These are phyloP conservation scores for Mycena rebaudengoi DNA, from an alignment of 768 basidiomycete genomes.

Conservation along the genomic window DNA sequence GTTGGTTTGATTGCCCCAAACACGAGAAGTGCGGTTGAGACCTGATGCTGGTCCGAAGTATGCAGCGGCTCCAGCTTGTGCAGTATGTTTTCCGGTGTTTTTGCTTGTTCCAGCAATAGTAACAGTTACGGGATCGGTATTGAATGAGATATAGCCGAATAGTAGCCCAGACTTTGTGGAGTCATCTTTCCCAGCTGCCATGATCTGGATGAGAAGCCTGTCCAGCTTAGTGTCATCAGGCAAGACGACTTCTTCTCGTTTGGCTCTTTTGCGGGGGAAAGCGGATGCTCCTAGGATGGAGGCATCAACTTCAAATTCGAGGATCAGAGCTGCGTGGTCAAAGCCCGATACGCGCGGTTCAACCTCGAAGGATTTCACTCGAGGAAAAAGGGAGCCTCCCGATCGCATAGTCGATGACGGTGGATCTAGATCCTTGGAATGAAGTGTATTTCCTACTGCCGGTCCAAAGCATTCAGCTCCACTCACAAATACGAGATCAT, in stretches of 20 bases:
- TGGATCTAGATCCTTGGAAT: not conserved
- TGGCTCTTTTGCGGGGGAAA: not conserved
- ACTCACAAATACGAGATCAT: not conserved
- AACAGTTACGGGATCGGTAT: no score
- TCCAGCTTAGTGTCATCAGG: not conserved
- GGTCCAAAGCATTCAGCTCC: not conserved
- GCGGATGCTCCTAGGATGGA: not conserved
- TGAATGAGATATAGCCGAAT: no score
- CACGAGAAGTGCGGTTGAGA: no score
- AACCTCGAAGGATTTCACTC: not conserved
- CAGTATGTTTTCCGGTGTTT: no score
- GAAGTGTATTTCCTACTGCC: not conserved
- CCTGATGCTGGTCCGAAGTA: no score
- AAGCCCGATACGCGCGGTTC: not conserved
- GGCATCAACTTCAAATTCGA: not conserved
- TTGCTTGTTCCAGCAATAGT: no score
- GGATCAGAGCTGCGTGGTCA: not conserved
- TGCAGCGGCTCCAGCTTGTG: no score
- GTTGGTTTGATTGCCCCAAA: no score
- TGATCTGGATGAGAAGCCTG: not conserved
- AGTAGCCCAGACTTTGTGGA: no score
- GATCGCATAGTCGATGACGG: not conserved
- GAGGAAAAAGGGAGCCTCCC: not conserved
- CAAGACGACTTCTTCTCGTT: not conserved
- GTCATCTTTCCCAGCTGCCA: not conserved